phyloP scores from a whole-genome alignment of 768 basidiomycete species.

The Suillus luteus region DNA sequence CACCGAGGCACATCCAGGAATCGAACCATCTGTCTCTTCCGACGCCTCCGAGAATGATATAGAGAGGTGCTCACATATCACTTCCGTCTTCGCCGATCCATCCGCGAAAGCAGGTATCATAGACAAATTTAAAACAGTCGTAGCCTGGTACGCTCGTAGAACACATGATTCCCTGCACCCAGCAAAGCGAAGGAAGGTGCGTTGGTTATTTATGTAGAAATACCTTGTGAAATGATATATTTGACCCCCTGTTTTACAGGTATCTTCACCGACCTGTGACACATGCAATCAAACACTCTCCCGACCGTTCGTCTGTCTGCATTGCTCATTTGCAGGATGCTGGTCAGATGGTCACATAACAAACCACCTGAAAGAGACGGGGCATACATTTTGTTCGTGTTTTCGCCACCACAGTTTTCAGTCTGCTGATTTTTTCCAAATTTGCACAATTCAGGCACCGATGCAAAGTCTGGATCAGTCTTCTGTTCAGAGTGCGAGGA shows the following conservation, averaged over 20 bases:
- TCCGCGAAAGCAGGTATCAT: conserved; percentile 32
- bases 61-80: conserved; percentile 44
- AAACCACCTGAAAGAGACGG: conserved; percentile 55
- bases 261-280: conserved; percentile 63
- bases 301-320: conserved; percentile 71
- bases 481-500: conserved; percentile 78
- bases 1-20: conserved; percentile 17
- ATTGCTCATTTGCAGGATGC: conserved; percentile 72
- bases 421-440: conserved; percentile 1
- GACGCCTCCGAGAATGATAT: conserved; percentile 16
- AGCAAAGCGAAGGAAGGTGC: conserved; percentile 67
- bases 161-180: conserved; percentile 47
- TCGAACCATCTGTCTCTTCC: conserved; percentile 13
- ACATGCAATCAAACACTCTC: conserved; percentile 56
- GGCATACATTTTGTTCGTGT: conserved; percentile 68
- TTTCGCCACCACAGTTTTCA: background rate
- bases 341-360: conserved; percentile 63
- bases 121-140: conserved; percentile 53
- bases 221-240: background rate
- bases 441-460: conserved; percentile 53
- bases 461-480: conserved; percentile 70
- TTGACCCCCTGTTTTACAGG: conserved; percentile 32
- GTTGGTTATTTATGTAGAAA: conserved; percentile 17
- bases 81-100: conserved; percentile 38
- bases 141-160: conserved; percentile 55